Base-by-base conservation (phyloP, 192 early-diverging fungal species). In the Backusella australiensis region DNA sequence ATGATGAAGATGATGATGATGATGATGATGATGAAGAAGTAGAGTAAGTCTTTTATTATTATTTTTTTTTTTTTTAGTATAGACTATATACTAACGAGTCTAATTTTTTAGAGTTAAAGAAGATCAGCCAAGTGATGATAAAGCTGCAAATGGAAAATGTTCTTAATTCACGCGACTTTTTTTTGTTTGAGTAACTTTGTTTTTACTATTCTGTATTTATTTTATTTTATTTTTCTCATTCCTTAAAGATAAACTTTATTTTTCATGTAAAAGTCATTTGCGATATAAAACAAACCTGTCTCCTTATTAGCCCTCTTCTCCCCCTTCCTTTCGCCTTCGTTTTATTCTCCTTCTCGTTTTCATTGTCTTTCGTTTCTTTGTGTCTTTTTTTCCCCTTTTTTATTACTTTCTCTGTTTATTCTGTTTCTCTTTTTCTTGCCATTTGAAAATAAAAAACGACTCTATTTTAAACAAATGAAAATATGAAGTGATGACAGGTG, bases 1-100 rank as follows among this genome's bases (percentile, higher is more conserved):
- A 90, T 68, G 76, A 76, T 7, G 88, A 84, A 65, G 73, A 75
- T 17, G 35, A 65, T 44, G 56, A 41, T 3, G 73, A 75, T 17
- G 35, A 65, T 44, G 56, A 41, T 3, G 3, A 73, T 49, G 34
- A 70, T 41, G 65, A 53, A 53, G 52, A 63, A 63, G 56, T 63
- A 29, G 56, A 63, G 56, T 63, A 63, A 63, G 56, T 63, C 26
- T 29, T 63, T 29, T 63, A 2, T 6, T 59, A 23, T 23, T n/a
- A n/a, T 53, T 21, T 53, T 53, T 0, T 23, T 19, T 52, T 9
- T 29, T 23, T 63, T 59, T 59, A 59, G 56, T 59, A 59, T 26
- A 26, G 21, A 26, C 23, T 12, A 59, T 49, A 17, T 59, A 59
- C 56, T 59, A 59, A 59, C 56, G 56, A 29, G 56, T 29, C 56